phyloP scores from a whole-genome alignment of 176 grass and related monocot species.

The Oryza officinalis region DNA sequence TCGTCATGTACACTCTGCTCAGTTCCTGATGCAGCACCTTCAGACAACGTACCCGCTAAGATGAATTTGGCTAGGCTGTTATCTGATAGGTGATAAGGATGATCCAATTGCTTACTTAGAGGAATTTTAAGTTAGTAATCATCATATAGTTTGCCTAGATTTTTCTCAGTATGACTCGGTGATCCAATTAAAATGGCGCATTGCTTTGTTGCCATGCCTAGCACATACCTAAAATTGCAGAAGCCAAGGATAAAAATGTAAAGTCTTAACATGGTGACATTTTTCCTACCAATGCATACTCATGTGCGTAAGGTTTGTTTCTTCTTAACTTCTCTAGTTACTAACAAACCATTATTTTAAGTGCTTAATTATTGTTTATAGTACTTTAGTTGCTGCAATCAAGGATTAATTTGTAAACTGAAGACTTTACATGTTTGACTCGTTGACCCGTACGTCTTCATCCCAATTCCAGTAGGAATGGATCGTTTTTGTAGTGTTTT shows the following conservation, averaged over 20 bases:
- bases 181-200: neutral
- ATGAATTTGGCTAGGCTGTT: constrained; percentile 23
- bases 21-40: constrained; percentile 59
- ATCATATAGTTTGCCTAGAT: neutral
- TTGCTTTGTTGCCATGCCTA: neutral
- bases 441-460: neutral
- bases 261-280: neutral
- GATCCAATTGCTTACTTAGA: neutral
- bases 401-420: neutral
- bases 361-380: neutral
- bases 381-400: neutral
- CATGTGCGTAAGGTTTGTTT: neutral
- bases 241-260: no score
- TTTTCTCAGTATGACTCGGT: neutral
- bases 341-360: neutral
- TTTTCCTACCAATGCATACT: neutral
- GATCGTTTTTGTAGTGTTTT: neutral
- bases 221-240: no score
- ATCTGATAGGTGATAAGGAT: neutral
- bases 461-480: neutral
- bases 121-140: constrained; percentile 15
- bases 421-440: neutral
- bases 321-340: neutral
- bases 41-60: constrained; percentile 24
- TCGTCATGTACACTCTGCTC: constrained; percentile 64